Base-by-base conservation (phyloP, 1,284 basidiomycete species). In the Phellinidium pouzarii region DNA sequence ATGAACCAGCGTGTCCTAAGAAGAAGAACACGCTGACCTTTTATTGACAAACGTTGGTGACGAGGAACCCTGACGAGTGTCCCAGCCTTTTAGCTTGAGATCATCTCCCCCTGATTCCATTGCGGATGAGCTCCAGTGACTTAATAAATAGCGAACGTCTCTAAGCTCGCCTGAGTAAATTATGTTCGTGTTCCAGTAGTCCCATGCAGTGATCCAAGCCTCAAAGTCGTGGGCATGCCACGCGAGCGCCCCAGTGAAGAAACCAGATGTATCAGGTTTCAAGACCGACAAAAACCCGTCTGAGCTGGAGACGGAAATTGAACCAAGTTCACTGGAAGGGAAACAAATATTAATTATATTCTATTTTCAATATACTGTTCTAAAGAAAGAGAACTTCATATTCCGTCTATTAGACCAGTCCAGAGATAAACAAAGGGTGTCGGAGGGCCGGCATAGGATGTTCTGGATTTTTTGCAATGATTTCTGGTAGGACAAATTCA, bases 151-250 rank as follows among this genome's bases (percentile, higher is more conserved):
- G 22, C 22, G 17, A 5, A 27, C 14, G 5, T 22, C 12, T 49
- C 12, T 34, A 14, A 5, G 56, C 67, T 41, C 54, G 87, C 93
- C 94, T 12, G 91, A 94, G 73, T 92, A 97, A 2, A 95, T 74
- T 12, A 87, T 67, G 59, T 82, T 80, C 0, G 74, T 69, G 55
- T 91, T 70, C 86, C 89, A 94, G 59, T 87, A 85, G 64, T 97
- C 82, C 82, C 91, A 99, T 0, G 89, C 84, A 0, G 86, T 82
- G 44, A 93, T 84, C 96, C 96, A 99, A 0, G 95, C 89, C 65
- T 99, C 96, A 62, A 83, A 86, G 56, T 94, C 91, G 64, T 99
- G 96, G 4, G 91, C 95, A 53, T 79, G 71, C 94, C 95, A 99
- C 1, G 71, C 73, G 14, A 76, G 65, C 1, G 68, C 67, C 1